Evolutionary conservation across 257 asterid species (phyloP), one percentile per base, ranked within the genome.

Genomic region (Ilex aquifolium): DNA sequence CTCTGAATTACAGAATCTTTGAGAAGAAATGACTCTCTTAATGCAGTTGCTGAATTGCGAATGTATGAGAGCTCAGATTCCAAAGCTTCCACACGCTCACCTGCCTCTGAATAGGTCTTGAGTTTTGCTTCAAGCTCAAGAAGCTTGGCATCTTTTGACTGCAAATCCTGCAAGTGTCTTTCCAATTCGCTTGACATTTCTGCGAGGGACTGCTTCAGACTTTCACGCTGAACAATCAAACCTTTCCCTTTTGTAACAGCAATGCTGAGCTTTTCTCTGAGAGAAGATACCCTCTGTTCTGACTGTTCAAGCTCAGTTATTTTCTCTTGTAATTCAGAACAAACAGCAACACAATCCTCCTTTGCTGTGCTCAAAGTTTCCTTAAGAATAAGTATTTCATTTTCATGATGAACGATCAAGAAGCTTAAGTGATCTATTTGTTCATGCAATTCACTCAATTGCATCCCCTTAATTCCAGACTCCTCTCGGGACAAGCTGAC

Each of bases 221-320:
- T 72, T 71, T 93, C 99, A 60, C 99, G 99, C 78, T 93, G 96
- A 44, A 77, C 76, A 67, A 93, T 90, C 73, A 93, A 79, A 72
- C 96, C 94, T 78, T 93, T 93, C 73, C 99, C 99, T 80, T 90
- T 93, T 50, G 97, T 74, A 53, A 93, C 99, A 64, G 99, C 99
- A 62, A 90, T 93, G 66, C 95, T 78, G 59, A 93, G 89, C 86
- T 93, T 93, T 81, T 93, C 99, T 76, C 97, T 83, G 56, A 93
- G 91, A 69, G 97, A 81, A 32, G 82, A 83, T 50, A 90, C 92
- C 58, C 97, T 88, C 68, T 76, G 97, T 75, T 93, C 97, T n/a
- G 97, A 87, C 80, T 75, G 95, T 69, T 87, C 96, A 68, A 88
- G 80, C 69, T 87, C 97, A 72, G 80, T 66, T 68, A 71, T 81